Evolutionary conservation across 2,329 filamentous ascomycete genomes (phyloP), one percentile per base, ranked within the genome.

Genomic region (Alternaria sp.): DNA sequence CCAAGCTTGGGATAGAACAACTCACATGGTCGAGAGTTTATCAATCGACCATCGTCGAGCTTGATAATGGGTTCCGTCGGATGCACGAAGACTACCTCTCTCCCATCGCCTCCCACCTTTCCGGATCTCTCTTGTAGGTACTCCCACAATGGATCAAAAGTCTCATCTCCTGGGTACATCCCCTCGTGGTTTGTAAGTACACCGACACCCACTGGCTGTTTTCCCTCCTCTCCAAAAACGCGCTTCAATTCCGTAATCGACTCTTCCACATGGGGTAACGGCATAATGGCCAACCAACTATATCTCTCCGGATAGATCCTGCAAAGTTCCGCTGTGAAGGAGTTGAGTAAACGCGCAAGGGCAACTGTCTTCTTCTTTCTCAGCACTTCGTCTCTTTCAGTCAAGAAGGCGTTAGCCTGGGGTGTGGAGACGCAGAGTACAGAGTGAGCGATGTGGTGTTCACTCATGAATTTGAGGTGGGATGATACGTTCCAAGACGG

Each of bases 141-240:
- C 45, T 30, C 18, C 76, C 77, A 80, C 14, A 79, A 25, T 28
- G 45, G 53, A 58, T 70, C 66, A 37, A 79, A 76, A 25, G 10
- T 26, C 12, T 58, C 58, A 44, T 78, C 75, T 0, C 78, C 78
- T 5, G 73, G 72, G 67, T 80, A 80, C 37, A 74, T 18, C 0
- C 73, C 77, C 60, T 78, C 76, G 28, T 78, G 75, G 58, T 78
- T 79, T 28, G 77, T 78, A 61, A 79, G 65, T 7, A 79, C 70
- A 7, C 68, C 76, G 0, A 79, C 70, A 5, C 78, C 78, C 3
- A 73, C 67, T 0, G 78, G 75, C 1, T 71, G 72, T 33, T 80
- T 60, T 43, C 74, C 68, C 18, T 66, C 71, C n/a, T 76, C 15
- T 12, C 71, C 75, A 65, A 79, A 77, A 57, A 60, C 10, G 6